Percentiles rank a stretch among this genome's conserved stretches.
phyloP scores from a whole-genome alignment of 768 basidiomycete genomes.

The Lactifluus subvellereus region DNA sequence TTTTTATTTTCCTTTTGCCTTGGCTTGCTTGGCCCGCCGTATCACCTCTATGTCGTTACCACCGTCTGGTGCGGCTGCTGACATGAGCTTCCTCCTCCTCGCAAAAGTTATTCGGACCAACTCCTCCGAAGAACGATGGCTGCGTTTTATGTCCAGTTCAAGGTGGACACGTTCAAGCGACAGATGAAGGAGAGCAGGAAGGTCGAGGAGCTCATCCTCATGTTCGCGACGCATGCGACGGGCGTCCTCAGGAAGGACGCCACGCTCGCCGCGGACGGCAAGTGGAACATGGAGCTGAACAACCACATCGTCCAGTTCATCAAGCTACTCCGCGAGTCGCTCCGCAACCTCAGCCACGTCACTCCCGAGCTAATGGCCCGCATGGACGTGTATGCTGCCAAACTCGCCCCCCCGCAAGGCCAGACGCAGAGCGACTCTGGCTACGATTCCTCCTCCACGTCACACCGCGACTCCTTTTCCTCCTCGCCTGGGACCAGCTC shows the following conservation, averaged over 20 bases:
- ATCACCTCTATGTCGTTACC: too few species aligned
- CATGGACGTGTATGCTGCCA: slow-evolving; percentile 77
- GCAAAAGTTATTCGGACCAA: slow-evolving; percentile 77
- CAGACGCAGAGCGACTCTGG: slow-evolving; percentile 56
- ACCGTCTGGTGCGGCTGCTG: neutral
- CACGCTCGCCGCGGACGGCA: slow-evolving; percentile 66
- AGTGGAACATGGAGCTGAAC: slow-evolving; percentile 89
- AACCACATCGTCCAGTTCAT: slow-evolving; percentile 89
- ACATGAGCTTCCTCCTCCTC: neutral
- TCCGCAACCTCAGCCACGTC: slow-evolving; percentile 67
- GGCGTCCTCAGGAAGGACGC: slow-evolving; percentile 86
- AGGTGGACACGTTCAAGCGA: slow-evolving; percentile 75
- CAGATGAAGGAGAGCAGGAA: slow-evolving; percentile 96
- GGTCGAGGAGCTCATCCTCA: slow-evolving; percentile 94
- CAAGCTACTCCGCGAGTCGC: slow-evolving; percentile 74
- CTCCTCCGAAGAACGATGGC: slow-evolving; percentile 85
- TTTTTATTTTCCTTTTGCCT: neutral
- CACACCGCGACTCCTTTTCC: slow-evolving; percentile 48
- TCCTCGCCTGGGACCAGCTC: slow-evolving; percentile 35
- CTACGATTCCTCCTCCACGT: slow-evolving; percentile 57
- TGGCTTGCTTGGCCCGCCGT: neutral
- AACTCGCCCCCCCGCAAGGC: slow-evolving; percentile 54
- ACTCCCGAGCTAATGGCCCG: slow-evolving; percentile 77
- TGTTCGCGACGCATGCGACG: slow-evolving; percentile 91
- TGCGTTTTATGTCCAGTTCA: slow-evolving; percentile 87